Evolutionary conservation across 371 early-diverging fungal species (phyloP).

Genomic region (Zychaea mexicana): DNA sequence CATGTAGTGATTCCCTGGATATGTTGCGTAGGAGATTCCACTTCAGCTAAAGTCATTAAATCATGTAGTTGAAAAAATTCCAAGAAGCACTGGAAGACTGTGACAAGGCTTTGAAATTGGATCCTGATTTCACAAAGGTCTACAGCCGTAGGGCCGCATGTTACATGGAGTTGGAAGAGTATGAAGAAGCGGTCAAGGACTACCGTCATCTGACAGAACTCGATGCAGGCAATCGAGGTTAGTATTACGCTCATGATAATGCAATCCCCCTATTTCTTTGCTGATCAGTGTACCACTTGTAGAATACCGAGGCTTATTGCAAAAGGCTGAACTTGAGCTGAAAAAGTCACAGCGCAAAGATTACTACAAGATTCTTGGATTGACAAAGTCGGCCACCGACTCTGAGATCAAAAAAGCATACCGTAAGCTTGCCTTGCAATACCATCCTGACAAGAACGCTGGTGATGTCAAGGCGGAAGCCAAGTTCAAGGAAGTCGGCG

Average conservation of each 20-base stretch:
- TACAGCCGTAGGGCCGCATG: constrained; percentile 81
- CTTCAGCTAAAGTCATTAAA: too few species aligned
- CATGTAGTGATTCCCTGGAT: neutral
- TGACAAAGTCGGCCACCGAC: constrained; percentile 76
- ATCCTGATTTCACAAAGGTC: constrained; percentile 67
- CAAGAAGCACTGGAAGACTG: constrained; percentile 70
- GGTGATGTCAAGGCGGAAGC: constrained; percentile 68
- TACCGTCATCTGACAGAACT: constrained; percentile 64
- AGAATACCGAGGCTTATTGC: constrained; percentile 66
- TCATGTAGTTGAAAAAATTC: constrained; percentile 58
- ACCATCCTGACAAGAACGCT: constrained; percentile 87
- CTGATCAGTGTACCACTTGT: too few species aligned
- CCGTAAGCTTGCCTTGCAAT: constrained; percentile 79
- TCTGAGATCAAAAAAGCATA: constrained; percentile 94
- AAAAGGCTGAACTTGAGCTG: constrained; percentile 73
- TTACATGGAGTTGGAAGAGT: constrained; percentile 73
- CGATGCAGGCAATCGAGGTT: constrained; percentile 66
- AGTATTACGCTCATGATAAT: neutral
- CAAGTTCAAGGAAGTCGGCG: constrained; percentile 85
- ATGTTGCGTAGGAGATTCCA: too few species aligned
- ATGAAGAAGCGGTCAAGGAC: constrained; percentile 81
- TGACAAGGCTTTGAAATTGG: constrained; percentile 68
- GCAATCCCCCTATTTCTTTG: too few species aligned
- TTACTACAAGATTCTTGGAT: constrained; percentile 93
- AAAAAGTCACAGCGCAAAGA: constrained; percentile 83